Percentiles rank a stretch among this genome's conserved stretches.
These are phyloP conservation scores for Salix suchowensis DNA, from an alignment of 345 rosid species.

Conservation along the genomic window DNA sequence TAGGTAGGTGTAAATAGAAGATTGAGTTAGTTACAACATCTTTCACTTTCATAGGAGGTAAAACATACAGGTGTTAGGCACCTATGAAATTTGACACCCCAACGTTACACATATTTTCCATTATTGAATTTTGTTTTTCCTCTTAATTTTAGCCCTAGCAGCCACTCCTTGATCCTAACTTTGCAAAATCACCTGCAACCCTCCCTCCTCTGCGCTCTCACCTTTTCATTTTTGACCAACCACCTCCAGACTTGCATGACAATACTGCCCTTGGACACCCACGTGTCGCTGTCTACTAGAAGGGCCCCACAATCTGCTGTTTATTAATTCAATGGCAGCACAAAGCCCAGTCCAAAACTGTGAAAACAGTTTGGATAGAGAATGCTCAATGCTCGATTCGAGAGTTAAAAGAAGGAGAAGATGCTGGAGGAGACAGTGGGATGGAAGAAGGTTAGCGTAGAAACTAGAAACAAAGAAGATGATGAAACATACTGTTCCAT, in stretches of 20 bases:
- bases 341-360: slow-evolving; percentile 5
- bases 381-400: slow-evolving; percentile 14
- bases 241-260: not conserved
- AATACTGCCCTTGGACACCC: not conserved
- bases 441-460: not conserved
- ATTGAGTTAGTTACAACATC: slow-evolving; percentile 28
- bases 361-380: not conserved
- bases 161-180: not conserved
- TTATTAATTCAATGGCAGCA: not conserved
- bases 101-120: slow-evolving; percentile 22
- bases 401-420: not conserved
- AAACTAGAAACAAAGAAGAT: not conserved
- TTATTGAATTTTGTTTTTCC: not conserved
- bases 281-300: not conserved
- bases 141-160: not conserved
- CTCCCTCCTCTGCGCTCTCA: not conserved
- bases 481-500: not conserved
- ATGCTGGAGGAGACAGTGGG: not conserved
- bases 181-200: not conserved
- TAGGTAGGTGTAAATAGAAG: too few relatives aligned
- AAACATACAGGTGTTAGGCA: slow-evolving; percentile 23
- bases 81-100: slow-evolving; percentile 7
- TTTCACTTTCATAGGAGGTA: slow-evolving; percentile 24
- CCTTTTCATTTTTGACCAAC: not conserved
- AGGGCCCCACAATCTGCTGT: not conserved